A percentile compares a stretch with the other conserved stretches of the same genome.
Evolutionary conservation across 106 monocot species (phyloP).

Genomic region (Apostasia shenzhenica): DNA sequence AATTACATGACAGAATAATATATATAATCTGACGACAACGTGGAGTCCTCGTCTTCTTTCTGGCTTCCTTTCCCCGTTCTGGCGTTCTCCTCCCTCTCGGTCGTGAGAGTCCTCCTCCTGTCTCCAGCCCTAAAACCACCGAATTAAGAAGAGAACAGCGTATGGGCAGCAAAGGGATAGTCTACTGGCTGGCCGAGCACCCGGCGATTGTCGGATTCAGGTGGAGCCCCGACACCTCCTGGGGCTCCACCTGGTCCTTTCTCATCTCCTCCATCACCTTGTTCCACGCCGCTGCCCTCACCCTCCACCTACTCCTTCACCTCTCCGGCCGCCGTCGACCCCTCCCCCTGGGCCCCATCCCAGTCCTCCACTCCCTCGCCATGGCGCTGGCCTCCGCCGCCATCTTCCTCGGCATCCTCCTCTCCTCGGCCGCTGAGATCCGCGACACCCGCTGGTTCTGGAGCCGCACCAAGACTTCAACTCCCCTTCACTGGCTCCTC

Average conservation of each 20-base stretch:
- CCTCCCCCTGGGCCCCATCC: conserved; percentile 86
- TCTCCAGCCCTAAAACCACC: background rate
- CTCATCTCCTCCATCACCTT: conserved; percentile 55
- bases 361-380: conserved; percentile 68
- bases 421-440: conserved; percentile 74
- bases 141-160: background rate
- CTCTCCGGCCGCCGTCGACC: conserved; percentile 40
- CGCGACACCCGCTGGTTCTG: conserved; percentile 69
- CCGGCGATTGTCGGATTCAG: conserved; percentile 92
- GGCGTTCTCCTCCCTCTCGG: background rate
- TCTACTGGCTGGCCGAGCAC: conserved; percentile 76
- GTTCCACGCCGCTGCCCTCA: conserved; percentile 33
- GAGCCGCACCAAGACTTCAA: conserved; percentile 37
- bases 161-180: conserved; percentile 14
- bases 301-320: conserved; percentile 41
- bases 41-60: no score
- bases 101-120: no score
- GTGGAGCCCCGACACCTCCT: conserved; percentile 66
- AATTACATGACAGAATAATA: background rate
- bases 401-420: conserved; percentile 75
- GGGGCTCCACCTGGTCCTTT: conserved; percentile 87
- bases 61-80: background rate
- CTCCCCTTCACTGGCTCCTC: conserved; percentile 80
- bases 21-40: no score
- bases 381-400: conserved; percentile 51